Evolutionary conservation across 176 grass and related monocot species (phyloP), one percentile per base, ranked within the genome.

Genomic region (Urochloa ruziziensis): DNA sequence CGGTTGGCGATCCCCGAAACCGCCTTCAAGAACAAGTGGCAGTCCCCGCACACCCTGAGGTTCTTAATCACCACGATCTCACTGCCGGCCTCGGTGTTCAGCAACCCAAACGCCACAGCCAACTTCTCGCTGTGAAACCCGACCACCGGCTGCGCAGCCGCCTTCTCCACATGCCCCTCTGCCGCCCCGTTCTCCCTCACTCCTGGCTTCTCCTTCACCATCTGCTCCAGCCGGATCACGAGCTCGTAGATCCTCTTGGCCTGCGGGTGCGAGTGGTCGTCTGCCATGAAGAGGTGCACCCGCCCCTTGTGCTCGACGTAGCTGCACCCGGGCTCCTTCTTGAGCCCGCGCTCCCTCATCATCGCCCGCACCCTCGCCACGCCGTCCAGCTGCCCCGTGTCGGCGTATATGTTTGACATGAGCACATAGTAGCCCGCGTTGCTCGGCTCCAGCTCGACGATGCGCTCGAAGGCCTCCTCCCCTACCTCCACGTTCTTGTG

Each of bases 11-110:
- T 80, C n/a, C 52, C 40, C 6, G 87, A 92, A 29, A 94, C 82
- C 0, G 4, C 17, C 62, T 94, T 94, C 35, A 92, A 78, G 74
- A 90, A 94, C 12, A 19, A 52, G 82, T 94, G 93, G 48, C 93
- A 94, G 47, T 86, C 90, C 28, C 86, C 90, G 27, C 90, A 94
- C 6, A 94, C 82, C 87, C 93, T 88, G 42, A 94, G 67, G 78
- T 94, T 94, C 93, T 94, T 92, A 46, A 94, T 94, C 33, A 94
- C 89, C 62, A 94, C 89, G 65, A 94, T 88, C 62, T 94, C 89
- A 30, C 35, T 62, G 53, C 82, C 66, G 6, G 57, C 67, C 73
- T 56, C 69, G 3, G 84, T 83, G 75, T 92, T 94, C 74, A 94
- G 56, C 51, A 94, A 56, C 5, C 81, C 84, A 35, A 94, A 94